phyloP scores from a whole-genome alignment of 2,329 filamentous ascomycete genomes.

The Huntiella omanensis region DNA sequence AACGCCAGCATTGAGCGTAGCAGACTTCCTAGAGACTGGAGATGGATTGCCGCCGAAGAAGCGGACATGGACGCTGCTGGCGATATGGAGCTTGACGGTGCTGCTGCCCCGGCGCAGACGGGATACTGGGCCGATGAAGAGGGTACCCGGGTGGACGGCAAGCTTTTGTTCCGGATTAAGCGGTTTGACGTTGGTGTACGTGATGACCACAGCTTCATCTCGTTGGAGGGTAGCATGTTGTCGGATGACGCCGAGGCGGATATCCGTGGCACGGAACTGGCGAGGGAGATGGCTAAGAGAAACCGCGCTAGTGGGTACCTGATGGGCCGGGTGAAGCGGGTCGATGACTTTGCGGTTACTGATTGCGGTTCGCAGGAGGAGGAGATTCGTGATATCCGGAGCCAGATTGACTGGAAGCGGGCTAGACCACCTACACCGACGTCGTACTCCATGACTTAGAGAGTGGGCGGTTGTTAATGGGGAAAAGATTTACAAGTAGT shows the following conservation, averaged over 20 bases:
- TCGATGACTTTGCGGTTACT: conserved; percentile 9
- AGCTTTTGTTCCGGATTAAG: conserved; percentile 58
- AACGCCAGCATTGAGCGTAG: conserved; percentile 69
- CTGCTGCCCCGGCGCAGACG: neutral
- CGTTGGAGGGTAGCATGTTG: conserved; percentile 76
- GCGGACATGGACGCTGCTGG: conserved; percentile 22
- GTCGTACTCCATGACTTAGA: conserved; percentile 9
- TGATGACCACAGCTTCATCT: conserved; percentile 60
- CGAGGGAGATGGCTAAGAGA: conserved; percentile 6
- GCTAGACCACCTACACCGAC: conserved; percentile 9
- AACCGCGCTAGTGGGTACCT: conserved; percentile 6
- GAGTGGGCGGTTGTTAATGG: neutral
- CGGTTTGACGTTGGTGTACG: conserved; percentile 69
- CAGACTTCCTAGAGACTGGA: conserved; percentile 61
- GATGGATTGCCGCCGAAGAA: conserved; percentile 46
- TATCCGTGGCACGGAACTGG: conserved; percentile 26
- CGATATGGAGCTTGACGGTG: conserved; percentile 31
- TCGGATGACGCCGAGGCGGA: conserved; percentile 44
- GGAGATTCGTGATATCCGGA: conserved; percentile 9
- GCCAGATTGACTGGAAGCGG: conserved; percentile 10
- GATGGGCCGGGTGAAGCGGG: conserved; percentile 1
- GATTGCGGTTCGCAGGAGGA: conserved; percentile 8
- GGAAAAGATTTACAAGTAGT: neutral
- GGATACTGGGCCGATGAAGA: conserved; percentile 60
- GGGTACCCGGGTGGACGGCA: conserved; percentile 51